Evolutionary conservation across 2,329 filamentous ascomycete species (phyloP).

Genomic region (Fusarium odoratissimum): DNA sequence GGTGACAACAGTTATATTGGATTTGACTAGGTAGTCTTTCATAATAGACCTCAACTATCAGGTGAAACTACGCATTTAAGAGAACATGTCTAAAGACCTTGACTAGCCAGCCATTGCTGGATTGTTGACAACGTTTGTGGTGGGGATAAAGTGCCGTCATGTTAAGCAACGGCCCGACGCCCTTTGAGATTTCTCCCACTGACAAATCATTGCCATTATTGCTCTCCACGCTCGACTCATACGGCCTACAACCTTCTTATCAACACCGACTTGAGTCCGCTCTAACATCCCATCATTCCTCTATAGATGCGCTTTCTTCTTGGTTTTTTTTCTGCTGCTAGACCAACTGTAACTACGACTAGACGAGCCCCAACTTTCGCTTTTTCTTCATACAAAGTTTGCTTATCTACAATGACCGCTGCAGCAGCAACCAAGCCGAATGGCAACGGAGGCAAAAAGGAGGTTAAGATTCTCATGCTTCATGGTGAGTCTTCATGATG

Average conservation of each 20-base stretch:
- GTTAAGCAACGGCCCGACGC: conserved; percentile 34
- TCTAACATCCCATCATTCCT: background rate
- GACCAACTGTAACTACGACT: conserved; percentile 26
- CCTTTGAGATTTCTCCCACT: conserved; percentile 29
- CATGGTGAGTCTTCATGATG: conserved; percentile 64
- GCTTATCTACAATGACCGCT: conserved; percentile 46
- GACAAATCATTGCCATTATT: conserved; percentile 45
- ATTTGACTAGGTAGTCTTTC: background rate
- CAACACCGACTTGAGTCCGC: conserved; percentile 8
- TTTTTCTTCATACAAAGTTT: conserved; percentile 9
- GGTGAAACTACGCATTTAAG: background rate
- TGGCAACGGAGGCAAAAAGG: conserved; percentile 56
- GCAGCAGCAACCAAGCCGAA: conserved; percentile 41
- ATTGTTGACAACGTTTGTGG: background rate
- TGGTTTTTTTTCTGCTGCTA: conserved; percentile 23
- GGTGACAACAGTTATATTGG: background rate
- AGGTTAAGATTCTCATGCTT: conserved; percentile 79
- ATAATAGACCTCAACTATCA: background rate
- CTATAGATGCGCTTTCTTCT: conserved; percentile 40
- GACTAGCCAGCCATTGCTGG: background rate
- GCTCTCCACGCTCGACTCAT: conserved; percentile 39
- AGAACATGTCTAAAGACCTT: background rate
- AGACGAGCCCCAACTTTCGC: conserved; percentile 19
- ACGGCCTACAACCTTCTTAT: conserved; percentile 19
- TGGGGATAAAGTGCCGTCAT: conserved; percentile 32